These are phyloP conservation scores for Microstroma glucosiphilum DNA, from an alignment of 1,284 basidiomycete genomes.

Conservation along the genomic window DNA sequence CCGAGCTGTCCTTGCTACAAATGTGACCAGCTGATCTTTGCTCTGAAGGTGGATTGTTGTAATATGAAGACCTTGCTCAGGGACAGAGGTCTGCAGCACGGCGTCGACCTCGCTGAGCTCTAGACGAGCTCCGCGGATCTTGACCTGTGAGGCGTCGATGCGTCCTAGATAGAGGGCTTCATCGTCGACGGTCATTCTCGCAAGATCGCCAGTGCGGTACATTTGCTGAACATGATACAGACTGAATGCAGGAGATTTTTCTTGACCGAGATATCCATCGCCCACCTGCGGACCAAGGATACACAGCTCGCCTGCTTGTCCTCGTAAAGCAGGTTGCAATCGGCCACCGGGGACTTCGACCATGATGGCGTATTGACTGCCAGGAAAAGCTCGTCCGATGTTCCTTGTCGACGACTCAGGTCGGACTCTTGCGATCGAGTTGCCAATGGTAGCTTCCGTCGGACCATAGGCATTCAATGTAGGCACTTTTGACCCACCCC, in stretches of 20 bases:
- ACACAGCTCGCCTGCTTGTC: slow-evolving; percentile 41
- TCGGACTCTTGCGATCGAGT: slow-evolving; percentile 35
- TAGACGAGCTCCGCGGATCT: slow-evolving; percentile 43
- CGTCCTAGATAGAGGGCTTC: slow-evolving; percentile 43
- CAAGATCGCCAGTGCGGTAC: slow-evolving; percentile 45
- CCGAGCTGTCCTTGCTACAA: slow-evolving; percentile 5
- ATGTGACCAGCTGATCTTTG: slow-evolving; percentile 6
- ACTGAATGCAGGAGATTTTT: slow-evolving; percentile 27
- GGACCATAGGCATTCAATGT: slow-evolving; percentile 47
- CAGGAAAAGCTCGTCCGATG: slow-evolving; percentile 39
- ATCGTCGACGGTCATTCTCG: slow-evolving; percentile 26
- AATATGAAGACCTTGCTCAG: slow-evolving; percentile 4
- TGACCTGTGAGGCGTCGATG: slow-evolving; percentile 39
- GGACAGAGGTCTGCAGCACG: slow-evolving; percentile 1
- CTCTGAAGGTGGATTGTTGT: not conserved
- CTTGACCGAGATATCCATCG: slow-evolving; percentile 25
- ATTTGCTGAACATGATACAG: slow-evolving; percentile 17
- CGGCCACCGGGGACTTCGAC: slow-evolving; percentile 16
- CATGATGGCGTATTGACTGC: slow-evolving; percentile 35
- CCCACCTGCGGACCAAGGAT: slow-evolving; percentile 44
- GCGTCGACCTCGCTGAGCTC: slow-evolving; percentile 43
- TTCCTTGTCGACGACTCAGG: slow-evolving; percentile 23
- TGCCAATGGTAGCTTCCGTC: slow-evolving; percentile 46
- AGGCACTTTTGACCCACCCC: slow-evolving; percentile 29
- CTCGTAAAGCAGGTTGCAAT: slow-evolving; percentile 27